phyloP scores from a whole-genome alignment of 768 basidiomycete species.

The Mycena maculata region DNA sequence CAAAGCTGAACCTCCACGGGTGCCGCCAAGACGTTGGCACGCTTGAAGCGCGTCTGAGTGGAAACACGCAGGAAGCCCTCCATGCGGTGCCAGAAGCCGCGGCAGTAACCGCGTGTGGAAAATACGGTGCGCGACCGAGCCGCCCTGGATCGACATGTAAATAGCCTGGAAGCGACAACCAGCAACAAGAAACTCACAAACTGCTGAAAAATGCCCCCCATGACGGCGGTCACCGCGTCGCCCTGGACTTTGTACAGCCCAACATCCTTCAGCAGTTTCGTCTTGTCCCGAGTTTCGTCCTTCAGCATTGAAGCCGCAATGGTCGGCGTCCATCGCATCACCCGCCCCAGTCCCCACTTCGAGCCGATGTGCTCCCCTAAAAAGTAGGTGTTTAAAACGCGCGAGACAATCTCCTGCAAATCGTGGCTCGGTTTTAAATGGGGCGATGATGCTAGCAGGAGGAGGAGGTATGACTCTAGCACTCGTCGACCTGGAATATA shows the following conservation, averaged over 20 bases:
- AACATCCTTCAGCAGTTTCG: conserved; percentile 59
- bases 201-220: conserved; percentile 84
- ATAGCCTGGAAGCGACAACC: background rate
- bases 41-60: conserved; percentile 58
- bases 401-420: conserved; percentile 66
- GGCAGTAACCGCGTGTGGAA: conserved; percentile 65
- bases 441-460: conserved; percentile 73
- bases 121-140: conserved; percentile 57
- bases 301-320: conserved; percentile 51
- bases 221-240: conserved; percentile 77
- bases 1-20: conserved; percentile 47
- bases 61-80: conserved; percentile 60
- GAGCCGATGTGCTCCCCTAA: conserved; percentile 81
- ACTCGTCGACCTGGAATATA: conserved; percentile 75
- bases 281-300: conserved; percentile 41
- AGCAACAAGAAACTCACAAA: conserved; percentile 66
- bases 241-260: conserved; percentile 85
- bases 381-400: conserved; percentile 73
- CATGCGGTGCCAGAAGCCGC: conserved; percentile 46
- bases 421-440: conserved; percentile 61
- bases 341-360: conserved; percentile 78
- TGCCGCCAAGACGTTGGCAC: conserved; percentile 64
- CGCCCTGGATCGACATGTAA: conserved; percentile 51
- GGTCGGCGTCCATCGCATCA: conserved; percentile 82
- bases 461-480: conserved; percentile 77